A percentile compares a stretch with the other conserved stretches of the same genome.
Evolutionary conservation across 2,329 filamentous ascomycete genomes (phyloP).

Genomic region (Trichoderma atroviride): DNA sequence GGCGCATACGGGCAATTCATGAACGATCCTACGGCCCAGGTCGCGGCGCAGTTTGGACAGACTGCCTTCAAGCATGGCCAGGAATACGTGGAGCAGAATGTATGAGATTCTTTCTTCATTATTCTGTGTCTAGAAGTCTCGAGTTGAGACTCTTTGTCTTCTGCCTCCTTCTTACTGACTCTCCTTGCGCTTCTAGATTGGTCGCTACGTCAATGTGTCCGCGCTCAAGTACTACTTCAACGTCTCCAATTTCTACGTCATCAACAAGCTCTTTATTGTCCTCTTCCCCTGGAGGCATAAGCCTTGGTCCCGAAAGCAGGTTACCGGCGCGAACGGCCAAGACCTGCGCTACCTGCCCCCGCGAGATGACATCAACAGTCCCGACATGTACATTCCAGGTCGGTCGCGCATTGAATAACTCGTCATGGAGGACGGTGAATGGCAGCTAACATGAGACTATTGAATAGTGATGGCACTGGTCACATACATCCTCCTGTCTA

Average conservation of each 20-base stretch:
- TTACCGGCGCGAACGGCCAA: slow-evolving; percentile 68
- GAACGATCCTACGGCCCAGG: slow-evolving; percentile 91
- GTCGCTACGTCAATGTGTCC: slow-evolving; percentile 83
- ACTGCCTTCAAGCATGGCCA: slow-evolving; percentile 88
- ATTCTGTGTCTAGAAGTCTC: not conserved
- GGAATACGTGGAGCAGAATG: slow-evolving; percentile 94
- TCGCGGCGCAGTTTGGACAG: slow-evolving; percentile 92
- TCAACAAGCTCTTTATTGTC: slow-evolving; percentile 89
- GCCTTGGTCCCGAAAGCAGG: slow-evolving; percentile 92
- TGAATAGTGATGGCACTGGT: slow-evolving; percentile 84
- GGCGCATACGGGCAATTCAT: slow-evolving; percentile 89
- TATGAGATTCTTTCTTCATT: slow-evolving; percentile 47
- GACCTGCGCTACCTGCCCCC: slow-evolving; percentile 85
- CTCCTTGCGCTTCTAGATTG: slow-evolving; percentile 45
- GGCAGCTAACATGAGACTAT: slow-evolving; percentile 31
- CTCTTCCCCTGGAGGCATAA: slow-evolving; percentile 98
- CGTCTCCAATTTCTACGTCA: slow-evolving; percentile 94
- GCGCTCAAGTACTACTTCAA: slow-evolving; percentile 99
- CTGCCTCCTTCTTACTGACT: not conserved
- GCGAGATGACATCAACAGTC: slow-evolving; percentile 93
- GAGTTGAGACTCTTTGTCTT: not conserved
- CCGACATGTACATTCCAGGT: slow-evolving; percentile 97
- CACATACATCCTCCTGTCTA: slow-evolving; percentile 94
- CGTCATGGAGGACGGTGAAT: not conserved
- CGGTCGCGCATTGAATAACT: slow-evolving; percentile 29